Evolutionary conservation across 176 grass and related monocot genomes (phyloP).

Genomic region (Zizania latifolia): DNA sequence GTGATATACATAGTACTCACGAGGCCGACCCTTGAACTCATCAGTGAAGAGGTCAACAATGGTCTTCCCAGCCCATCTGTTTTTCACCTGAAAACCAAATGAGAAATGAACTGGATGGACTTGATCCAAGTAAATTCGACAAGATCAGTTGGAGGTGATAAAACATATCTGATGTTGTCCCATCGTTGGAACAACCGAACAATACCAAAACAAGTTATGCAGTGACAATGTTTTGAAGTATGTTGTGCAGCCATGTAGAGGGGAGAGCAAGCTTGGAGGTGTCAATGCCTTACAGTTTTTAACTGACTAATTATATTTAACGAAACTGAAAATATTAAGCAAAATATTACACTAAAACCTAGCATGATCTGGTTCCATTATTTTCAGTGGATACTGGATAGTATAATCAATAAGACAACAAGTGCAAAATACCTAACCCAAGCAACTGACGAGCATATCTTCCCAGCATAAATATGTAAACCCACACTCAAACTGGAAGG

Average conservation of each 20-base stretch:
- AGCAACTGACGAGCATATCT: neutral
- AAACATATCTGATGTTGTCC: neutral
- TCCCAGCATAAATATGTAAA: neutral
- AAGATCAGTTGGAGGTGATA: neutral
- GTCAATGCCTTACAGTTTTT: neutral
- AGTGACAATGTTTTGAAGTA: neutral
- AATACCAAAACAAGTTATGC: neutral
- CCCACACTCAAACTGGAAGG: neutral
- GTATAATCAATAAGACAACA: neutral
- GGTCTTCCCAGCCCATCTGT: slow-evolving; percentile 87
- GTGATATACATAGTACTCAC: slow-evolving; percentile 72
- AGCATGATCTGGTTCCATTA: neutral
- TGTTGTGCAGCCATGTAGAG: neutral
- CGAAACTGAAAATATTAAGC: neutral
- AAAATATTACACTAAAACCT: neutral
- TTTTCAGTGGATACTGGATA: neutral
- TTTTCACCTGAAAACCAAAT: slow-evolving; percentile 60
- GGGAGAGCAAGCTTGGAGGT: neutral
- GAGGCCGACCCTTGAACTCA: slow-evolving; percentile 79
- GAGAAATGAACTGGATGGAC: neutral
- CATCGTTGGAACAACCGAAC: neutral
- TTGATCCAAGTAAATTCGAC: neutral
- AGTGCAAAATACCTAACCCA: neutral
- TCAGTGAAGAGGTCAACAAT: slow-evolving; percentile 94
- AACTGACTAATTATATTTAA: neutral